Conservation (phyloP, 371 early-diverging fungal genomes). For the Zychaea mexicana region DNA sequence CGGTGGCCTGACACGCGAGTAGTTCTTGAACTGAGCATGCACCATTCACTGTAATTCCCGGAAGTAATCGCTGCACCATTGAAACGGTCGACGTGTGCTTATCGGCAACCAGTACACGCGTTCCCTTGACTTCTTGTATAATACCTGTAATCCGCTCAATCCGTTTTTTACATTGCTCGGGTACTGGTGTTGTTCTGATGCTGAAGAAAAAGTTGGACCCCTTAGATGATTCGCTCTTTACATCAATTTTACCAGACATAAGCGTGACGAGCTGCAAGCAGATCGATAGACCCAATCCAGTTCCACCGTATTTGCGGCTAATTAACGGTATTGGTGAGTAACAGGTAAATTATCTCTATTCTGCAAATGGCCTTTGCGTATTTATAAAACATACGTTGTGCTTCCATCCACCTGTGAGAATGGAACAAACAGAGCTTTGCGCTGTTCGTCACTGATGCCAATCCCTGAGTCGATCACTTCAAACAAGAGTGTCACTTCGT, state of each 20-base stretch:
- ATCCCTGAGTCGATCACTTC: conserved; percentile 57
- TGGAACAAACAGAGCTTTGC: conserved; percentile 58
- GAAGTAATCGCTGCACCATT: conserved; percentile 34
- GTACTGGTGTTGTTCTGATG: conserved; percentile 39
- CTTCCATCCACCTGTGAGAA: conserved; percentile 64
- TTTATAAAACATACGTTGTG: conserved; percentile 38
- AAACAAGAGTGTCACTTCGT: conserved; percentile 29
- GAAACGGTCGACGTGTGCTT: conserved; percentile 28
- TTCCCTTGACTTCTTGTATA: conserved; percentile 13
- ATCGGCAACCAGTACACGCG: conserved; percentile 38
- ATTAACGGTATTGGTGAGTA: not conserved
- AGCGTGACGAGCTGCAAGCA: conserved; percentile 55
- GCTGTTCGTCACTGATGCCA: conserved; percentile 57
- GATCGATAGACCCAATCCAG: conserved; percentile 66
- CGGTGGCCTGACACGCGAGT: not conserved
- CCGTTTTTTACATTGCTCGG: conserved; percentile 28
- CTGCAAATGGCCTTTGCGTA: not conserved
- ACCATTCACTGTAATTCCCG: conserved; percentile 29
- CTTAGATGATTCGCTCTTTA: conserved; percentile 52
- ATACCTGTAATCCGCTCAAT: conserved; percentile 8
- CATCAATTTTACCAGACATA: conserved; percentile 59
- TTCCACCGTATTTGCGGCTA: conserved; percentile 64
- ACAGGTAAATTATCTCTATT: no score
- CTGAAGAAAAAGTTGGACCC: conserved; percentile 62
- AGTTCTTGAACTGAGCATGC: conserved; percentile 25